A percentile compares a stretch with the other conserved stretches of the same genome.
Evolutionary conservation across 2,329 filamentous ascomycete species (phyloP).

Genomic region (Pseudogymnoascus destructans): DNA sequence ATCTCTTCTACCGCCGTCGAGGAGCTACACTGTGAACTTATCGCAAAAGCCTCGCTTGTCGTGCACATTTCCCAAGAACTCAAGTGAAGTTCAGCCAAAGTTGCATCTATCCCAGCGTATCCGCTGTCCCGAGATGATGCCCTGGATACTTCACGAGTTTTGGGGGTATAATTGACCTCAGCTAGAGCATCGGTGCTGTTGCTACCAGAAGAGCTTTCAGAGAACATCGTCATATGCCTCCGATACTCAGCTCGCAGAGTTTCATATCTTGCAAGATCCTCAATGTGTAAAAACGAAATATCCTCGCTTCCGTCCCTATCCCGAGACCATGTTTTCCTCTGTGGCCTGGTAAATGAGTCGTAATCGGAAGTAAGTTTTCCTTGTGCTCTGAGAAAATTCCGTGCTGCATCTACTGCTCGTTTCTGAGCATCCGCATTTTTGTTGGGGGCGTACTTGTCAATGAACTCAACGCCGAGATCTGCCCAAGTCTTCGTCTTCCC

Average conservation of each 20-base stretch:
- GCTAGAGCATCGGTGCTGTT: background rate
- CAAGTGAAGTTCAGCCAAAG: background rate
- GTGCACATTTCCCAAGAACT: background rate
- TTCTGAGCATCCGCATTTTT: background rate
- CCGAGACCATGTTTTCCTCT: background rate
- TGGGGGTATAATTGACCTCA: background rate
- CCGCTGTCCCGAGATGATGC: background rate
- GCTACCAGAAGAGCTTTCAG: background rate
- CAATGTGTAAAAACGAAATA: background rate
- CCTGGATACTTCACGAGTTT: background rate
- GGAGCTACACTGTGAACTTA: background rate
- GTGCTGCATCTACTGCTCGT: constrained; percentile 8
- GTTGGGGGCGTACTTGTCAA: background rate
- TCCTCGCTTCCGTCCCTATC: background rate
- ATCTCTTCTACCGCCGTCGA: background rate
- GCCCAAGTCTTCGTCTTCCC: constrained; percentile 1
- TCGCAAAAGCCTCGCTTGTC: background rate
- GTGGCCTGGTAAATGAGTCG: background rate
- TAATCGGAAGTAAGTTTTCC: constrained; percentile 11
- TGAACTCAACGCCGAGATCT: background rate
- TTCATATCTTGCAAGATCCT: constrained; percentile 2
- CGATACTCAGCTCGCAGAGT: background rate
- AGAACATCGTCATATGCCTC: background rate
- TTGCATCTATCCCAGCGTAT: background rate
- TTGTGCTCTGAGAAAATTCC: constrained; percentile 11